Percentiles rank a stretch among this genome's conserved stretches.
Conservation (phyloP, 1,284 basidiomycete genomes). For the Fomes fomentarius region DNA sequence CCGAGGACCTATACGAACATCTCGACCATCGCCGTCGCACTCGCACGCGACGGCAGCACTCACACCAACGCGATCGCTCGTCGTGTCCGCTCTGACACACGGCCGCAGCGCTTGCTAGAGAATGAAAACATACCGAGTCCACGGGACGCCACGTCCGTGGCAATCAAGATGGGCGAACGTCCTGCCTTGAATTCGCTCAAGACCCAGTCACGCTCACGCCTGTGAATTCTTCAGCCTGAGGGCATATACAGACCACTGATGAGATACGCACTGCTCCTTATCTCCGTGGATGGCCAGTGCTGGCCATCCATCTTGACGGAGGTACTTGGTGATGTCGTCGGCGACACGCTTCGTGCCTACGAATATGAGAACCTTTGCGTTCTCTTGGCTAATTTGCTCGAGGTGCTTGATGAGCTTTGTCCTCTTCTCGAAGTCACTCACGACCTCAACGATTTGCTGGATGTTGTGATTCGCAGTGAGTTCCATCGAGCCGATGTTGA, state of each 20-base stretch:
- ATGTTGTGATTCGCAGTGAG: slow-evolving; percentile 99
- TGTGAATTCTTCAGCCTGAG: too few species aligned
- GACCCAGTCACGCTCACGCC: slow-evolving; percentile 99
- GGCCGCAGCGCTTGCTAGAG: slow-evolving; percentile 39
- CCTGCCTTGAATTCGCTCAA: slow-evolving; percentile 98
- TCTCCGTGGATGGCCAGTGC: slow-evolving; percentile 99
- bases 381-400: slow-evolving; percentile 94
- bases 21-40: slow-evolving; percentile 26
- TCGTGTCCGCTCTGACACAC: slow-evolving; percentile 30
- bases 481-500: slow-evolving; percentile 99
- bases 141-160: slow-evolving; percentile 97
- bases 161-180: slow-evolving; percentile 96
- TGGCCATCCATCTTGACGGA: slow-evolving; percentile 98
- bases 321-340: slow-evolving; percentile 97
- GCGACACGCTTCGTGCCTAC: slow-evolving; percentile 98
- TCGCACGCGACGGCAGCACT: slow-evolving; percentile 17
- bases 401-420: slow-evolving; percentile 96
- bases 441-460: slow-evolving; percentile 93
- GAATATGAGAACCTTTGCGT: slow-evolving; percentile 99
- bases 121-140: slow-evolving; percentile 92
- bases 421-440: slow-evolving; percentile 98
- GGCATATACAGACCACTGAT: too few species aligned
- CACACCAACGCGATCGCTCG: slow-evolving; percentile 20
- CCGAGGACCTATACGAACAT: slow-evolving; percentile 44
- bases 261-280: slow-evolving; percentile 85